Conservation (phyloP, 768 basidiomycete genomes). For the Arthromyces matolae region DNA sequence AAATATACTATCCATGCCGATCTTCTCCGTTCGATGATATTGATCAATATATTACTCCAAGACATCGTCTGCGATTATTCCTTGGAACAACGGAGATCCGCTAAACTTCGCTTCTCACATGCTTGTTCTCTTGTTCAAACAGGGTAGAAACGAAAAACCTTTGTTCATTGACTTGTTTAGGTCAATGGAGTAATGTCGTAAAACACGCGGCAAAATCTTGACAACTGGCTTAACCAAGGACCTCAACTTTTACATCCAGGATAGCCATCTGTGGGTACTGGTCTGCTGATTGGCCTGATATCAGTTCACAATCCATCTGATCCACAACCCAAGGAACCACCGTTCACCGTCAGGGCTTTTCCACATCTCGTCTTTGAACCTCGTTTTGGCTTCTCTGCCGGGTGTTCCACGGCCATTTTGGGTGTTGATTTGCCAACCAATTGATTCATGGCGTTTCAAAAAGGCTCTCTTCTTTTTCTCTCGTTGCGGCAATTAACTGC, state of each 20-base stretch:
- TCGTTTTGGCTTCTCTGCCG: constrained; percentile 5
- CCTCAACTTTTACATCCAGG: constrained; percentile 1
- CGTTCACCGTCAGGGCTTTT: constrained; percentile 13
- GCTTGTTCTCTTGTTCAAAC: too few species aligned
- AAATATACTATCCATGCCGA: too few species aligned
- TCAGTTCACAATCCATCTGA: constrained; percentile 14
- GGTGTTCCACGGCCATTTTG: constrained; percentile 13
- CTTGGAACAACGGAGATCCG: constrained; percentile 3
- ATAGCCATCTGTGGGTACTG: background rate
- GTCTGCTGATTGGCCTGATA: constrained; percentile 21
- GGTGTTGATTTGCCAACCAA: constrained; percentile 3
- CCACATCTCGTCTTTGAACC: constrained; percentile 4
- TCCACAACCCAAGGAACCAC: constrained; percentile 8
- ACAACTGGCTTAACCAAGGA: constrained; percentile 3
- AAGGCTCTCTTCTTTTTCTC: constrained; percentile 5
- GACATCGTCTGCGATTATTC: background rate
- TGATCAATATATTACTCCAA: background rate
- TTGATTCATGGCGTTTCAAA: constrained; percentile 3
- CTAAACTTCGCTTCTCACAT: background rate
- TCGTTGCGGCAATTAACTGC: constrained; percentile 14
- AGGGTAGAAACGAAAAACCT: too few species aligned
- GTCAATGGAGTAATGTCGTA: constrained; percentile 3
- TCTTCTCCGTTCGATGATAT: background rate
- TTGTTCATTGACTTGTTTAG: too few species aligned
- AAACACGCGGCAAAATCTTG: constrained; percentile 14